Conservation (phyloP, 768 basidiomycete species). For the Trametes sanguinea region DNA sequence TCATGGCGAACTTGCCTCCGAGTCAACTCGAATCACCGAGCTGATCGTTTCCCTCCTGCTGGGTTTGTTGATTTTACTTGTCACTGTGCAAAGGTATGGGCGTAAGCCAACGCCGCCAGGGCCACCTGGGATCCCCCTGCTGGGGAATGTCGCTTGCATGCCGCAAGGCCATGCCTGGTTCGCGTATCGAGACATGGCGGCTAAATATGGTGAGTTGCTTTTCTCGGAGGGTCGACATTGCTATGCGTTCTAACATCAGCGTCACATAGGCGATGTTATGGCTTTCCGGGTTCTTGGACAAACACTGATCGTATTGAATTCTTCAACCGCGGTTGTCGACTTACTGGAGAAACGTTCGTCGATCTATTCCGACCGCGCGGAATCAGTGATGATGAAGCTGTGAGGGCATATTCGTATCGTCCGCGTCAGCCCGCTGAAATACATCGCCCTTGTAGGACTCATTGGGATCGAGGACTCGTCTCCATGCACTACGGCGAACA, state of each 20-base stretch:
- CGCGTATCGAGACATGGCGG: too few species aligned
- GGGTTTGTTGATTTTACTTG: too few species aligned
- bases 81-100: too few species aligned
- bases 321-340: conserved; percentile 20
- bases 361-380: conserved; percentile 25
- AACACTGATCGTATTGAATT: conserved; percentile 23
- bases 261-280: conserved; percentile 22
- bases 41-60: too few species aligned
- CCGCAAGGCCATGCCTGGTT: too few species aligned
- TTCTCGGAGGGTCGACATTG: too few species aligned
- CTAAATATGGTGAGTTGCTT: conserved; percentile 14
- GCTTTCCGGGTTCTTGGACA: conserved; percentile 16
- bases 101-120: too few species aligned
- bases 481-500: conserved; percentile 4
- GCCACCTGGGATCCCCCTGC: too few species aligned
- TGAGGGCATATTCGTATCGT: background rate
- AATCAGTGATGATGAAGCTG: background rate
- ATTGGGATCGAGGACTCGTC: conserved; percentile 7
- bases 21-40: too few species aligned
- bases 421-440: background rate
- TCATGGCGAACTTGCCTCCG: too few species aligned
- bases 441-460: background rate
- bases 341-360: conserved; percentile 30
- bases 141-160: too few species aligned
- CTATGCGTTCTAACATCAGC: background rate